phyloP scores from a whole-genome alignment of 208 protist species.

The Wallacemonas sp. region DNA sequence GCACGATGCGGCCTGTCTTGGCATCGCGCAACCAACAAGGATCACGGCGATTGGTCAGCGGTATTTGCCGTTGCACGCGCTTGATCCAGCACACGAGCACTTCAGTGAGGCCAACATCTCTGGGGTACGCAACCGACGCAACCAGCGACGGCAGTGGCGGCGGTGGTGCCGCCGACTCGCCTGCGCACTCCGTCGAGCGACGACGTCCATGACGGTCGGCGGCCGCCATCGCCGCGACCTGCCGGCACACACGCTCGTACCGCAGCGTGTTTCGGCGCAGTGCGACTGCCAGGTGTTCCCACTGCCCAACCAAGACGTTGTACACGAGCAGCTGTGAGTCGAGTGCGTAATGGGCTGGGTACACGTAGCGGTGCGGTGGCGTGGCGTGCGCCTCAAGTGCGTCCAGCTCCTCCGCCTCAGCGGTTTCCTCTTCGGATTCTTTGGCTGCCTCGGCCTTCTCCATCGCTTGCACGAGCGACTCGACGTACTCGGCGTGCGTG shows the following conservation, averaged over 20 bases:
- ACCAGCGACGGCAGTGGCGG: background rate
- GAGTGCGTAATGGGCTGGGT: constrained; percentile 31
- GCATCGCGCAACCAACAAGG: constrained; percentile 47
- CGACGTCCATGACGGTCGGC: background rate
- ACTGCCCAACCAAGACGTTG: constrained; percentile 28
- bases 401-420: background rate
- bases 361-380: constrained; percentile 29
- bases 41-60: constrained; percentile 32
- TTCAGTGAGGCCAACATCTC: constrained; percentile 20
- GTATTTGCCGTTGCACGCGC: constrained; percentile 27
- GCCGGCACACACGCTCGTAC: background rate
- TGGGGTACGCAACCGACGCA: background rate
- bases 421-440: background rate
- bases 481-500: background rate
- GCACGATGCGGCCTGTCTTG: constrained; percentile 28
- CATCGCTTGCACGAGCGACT: background rate
- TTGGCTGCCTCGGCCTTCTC: constrained; percentile 17
- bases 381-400: background rate
- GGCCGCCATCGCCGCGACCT: background rate
- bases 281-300: constrained; percentile 27
- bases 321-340: constrained; percentile 61
- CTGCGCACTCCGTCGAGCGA: too few species aligned
- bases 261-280: background rate
- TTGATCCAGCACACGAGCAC: constrained; percentile 65
- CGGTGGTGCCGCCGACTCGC: background rate